phyloP scores from a whole-genome alignment of 2,329 filamentous ascomycete genomes.

The Ophiocordyceps robertsii region DNA sequence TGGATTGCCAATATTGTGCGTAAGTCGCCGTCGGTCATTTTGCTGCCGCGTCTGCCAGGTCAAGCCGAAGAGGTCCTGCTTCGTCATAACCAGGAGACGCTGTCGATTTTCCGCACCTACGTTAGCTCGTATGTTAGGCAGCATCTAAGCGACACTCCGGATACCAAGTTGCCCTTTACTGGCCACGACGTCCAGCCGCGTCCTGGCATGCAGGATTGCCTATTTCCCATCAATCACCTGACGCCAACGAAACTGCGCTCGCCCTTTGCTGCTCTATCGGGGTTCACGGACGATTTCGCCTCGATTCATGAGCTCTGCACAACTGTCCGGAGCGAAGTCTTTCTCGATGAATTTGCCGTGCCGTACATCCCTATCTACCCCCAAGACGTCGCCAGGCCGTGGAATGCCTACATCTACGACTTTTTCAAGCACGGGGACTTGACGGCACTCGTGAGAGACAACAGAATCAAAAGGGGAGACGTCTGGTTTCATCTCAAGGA shows the following conservation, averaged over 20 bases:
- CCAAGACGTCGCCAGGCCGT: conserved; percentile 34
- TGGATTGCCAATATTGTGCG: too few species aligned
- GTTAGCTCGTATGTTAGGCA: conserved; percentile 56
- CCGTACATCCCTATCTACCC: conserved; percentile 53
- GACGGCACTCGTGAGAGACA: conserved; percentile 44
- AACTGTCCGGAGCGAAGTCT: conserved; percentile 52
- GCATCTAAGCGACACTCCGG: conserved; percentile 36
- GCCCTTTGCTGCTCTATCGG: conserved; percentile 59
- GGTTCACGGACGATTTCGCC: conserved; percentile 48
- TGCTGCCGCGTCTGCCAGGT: too few species aligned
- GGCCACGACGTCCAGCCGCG: conserved; percentile 26
- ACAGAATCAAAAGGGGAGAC: conserved; percentile 51
- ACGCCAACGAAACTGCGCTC: conserved; percentile 41
- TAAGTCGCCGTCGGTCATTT: too few species aligned
- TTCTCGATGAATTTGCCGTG: conserved; percentile 61
- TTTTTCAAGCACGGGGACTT: conserved; percentile 65
- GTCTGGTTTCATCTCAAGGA: conserved; percentile 61
- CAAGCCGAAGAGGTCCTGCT: too few species aligned
- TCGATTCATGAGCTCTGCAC: conserved; percentile 55
- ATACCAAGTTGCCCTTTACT: conserved; percentile 46
- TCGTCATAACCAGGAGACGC: conserved; percentile 60
- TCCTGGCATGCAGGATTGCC: too few species aligned
- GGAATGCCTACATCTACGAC: conserved; percentile 60
- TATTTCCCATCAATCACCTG: conserved; percentile 12
- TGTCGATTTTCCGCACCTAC: conserved; percentile 54